Percentiles rank a stretch among this genome's conserved stretches.
phyloP scores from a whole-genome alignment of 192 early-diverging fungal genomes.

The Dispira simplex region DNA sequence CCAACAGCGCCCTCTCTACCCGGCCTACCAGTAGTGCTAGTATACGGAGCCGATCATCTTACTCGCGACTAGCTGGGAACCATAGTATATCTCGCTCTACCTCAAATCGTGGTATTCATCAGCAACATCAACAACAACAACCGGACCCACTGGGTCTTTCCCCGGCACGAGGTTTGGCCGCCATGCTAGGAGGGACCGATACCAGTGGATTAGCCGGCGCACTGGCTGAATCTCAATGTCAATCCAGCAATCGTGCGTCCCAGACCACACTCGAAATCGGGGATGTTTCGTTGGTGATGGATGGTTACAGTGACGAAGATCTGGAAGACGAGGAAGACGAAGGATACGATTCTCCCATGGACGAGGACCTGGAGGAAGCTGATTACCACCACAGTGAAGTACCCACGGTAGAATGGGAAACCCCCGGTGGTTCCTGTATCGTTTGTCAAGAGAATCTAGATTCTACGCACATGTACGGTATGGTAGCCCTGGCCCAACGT shows the following conservation, averaged over 20 bases:
- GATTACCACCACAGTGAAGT: slow-evolving; percentile 12
- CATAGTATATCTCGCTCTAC: neutral
- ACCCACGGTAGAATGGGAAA: slow-evolving; percentile 25
- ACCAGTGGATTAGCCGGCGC: neutral
- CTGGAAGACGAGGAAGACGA: neutral
- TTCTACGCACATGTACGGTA: slow-evolving; percentile 52
- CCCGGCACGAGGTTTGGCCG: neutral
- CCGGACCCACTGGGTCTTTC: neutral
- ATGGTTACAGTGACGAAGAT: slow-evolving; percentile 16
- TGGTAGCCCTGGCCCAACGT: slow-evolving; percentile 73
- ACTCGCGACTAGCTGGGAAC: neutral
- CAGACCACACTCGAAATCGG: slow-evolving; percentile 16
- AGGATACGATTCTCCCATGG: slow-evolving; percentile 10
- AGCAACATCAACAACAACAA: slow-evolving; percentile 30
- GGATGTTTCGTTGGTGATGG: slow-evolving; percentile 16
- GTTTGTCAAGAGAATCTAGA: slow-evolving; percentile 91
- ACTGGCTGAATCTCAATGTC: neutral
- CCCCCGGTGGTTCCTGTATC: slow-evolving; percentile 79
- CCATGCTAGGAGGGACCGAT: neutral
- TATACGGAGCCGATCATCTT: neutral
- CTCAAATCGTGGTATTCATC: neutral
- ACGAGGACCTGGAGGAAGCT: slow-evolving; percentile 9
- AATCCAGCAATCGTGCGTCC: slow-evolving; percentile 17
- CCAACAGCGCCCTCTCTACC: slow-evolving; percentile 1
- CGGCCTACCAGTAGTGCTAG: slow-evolving; percentile 1